phyloP scores from a whole-genome alignment of 768 basidiomycete species.

The Leccinum pellstonianum region DNA sequence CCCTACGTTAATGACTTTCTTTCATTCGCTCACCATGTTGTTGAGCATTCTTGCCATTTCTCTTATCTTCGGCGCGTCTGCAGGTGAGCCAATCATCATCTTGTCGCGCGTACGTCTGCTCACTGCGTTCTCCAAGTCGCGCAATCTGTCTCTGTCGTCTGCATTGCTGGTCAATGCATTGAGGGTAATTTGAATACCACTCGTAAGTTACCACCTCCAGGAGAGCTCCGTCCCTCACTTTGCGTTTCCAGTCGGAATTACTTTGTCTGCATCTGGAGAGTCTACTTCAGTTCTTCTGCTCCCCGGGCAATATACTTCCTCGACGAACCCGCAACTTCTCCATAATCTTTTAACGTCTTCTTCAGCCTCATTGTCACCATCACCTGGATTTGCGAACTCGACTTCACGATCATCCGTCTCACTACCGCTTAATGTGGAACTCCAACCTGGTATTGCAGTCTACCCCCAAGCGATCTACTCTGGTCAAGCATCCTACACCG shows the following conservation, averaged over 20 bases:
- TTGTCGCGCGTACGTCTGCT: not conserved
- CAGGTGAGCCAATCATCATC: conserved; percentile 31
- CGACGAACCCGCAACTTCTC: conserved; percentile 70
- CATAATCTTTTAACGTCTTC: conserved; percentile 66
- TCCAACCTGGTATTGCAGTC: conserved; percentile 66
- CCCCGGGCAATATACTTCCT: conserved; percentile 72
- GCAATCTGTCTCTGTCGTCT: conserved; percentile 64
- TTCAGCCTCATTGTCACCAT: conserved; percentile 55
- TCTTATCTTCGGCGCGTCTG: conserved; percentile 38
- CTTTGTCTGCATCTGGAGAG: conserved; percentile 53
- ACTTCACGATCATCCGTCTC: conserved; percentile 45
- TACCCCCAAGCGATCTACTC: conserved; percentile 64
- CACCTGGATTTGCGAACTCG: conserved; percentile 62
- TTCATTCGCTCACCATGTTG: conserved; percentile 37
- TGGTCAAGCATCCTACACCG: conserved; percentile 58
- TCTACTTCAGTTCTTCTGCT: conserved; percentile 60
- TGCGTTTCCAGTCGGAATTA: conserved; percentile 59
- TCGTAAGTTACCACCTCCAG: conserved; percentile 40
- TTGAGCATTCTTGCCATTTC: conserved; percentile 38
- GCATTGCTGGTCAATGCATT: conserved; percentile 87
- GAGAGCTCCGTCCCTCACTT: conserved; percentile 14
- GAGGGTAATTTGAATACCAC: conserved; percentile 76
- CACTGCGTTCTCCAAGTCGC: conserved; percentile 40
- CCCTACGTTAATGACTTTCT: conserved; percentile 21
- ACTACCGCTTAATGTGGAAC: conserved; percentile 65